These are phyloP conservation scores for Dentipellis fragilis DNA, from an alignment of 768 basidiomycete species.

Conservation along the genomic window DNA sequence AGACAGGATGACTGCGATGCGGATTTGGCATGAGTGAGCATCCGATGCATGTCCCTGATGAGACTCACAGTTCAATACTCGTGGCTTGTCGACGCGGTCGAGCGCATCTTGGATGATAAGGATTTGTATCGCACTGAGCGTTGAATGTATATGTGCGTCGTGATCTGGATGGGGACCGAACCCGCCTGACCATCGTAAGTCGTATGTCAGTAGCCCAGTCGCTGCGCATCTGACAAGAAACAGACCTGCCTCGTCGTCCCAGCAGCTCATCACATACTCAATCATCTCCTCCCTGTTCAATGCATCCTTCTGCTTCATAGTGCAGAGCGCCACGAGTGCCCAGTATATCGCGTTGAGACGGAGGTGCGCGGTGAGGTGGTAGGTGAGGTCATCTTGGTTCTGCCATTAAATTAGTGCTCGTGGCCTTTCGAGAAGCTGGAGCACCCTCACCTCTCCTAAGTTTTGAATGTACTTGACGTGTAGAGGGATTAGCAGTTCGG, in stretches of 20 bases:
- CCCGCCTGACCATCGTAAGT: slow-evolving; percentile 46
- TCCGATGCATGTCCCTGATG: not conserved
- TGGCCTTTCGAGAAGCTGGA: not conserved
- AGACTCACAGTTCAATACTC: slow-evolving; percentile 61
- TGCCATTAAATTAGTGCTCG: slow-evolving; percentile 17
- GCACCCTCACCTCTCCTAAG: not conserved
- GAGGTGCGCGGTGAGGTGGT: slow-evolving; percentile 87
- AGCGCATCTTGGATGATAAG: slow-evolving; percentile 77
- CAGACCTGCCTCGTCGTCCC: slow-evolving; percentile 83
- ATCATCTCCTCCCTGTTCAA: slow-evolving; percentile 79
- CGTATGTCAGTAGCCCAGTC: not conserved
- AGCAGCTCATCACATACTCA: slow-evolving; percentile 86
- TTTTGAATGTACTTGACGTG: slow-evolving; percentile 1
- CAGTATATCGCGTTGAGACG: slow-evolving; percentile 96
- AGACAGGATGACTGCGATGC: slow-evolving; percentile 59
- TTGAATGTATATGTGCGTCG: slow-evolving; percentile 82
- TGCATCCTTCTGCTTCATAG: slow-evolving; percentile 73
- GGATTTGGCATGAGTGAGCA: not conserved
- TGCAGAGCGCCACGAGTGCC: slow-evolving; percentile 81
- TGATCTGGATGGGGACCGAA: slow-evolving; percentile 92
- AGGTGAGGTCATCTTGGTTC: slow-evolving; percentile 77
- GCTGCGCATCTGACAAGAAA: not conserved
- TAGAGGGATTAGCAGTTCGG: not conserved
- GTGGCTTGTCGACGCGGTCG: slow-evolving; percentile 56
- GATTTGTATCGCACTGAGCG: slow-evolving; percentile 89